Evolutionary conservation across 331 rosid genomes (phyloP), one percentile per base, ranked within the genome.

Genomic region (Acacia concinna): DNA sequence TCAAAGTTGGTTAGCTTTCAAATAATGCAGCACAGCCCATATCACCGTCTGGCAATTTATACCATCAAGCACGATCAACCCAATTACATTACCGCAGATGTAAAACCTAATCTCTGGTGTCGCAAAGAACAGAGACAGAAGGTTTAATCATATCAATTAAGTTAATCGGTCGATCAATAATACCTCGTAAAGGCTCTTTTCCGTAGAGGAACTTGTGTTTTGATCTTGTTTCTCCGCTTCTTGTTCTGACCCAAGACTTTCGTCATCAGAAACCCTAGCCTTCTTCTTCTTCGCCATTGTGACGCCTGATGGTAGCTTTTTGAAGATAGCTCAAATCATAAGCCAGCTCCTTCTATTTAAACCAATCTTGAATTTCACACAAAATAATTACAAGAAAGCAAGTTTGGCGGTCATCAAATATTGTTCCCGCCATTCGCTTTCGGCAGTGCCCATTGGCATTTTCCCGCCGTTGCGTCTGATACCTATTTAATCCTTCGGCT

Each of bases 131-230:
- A 38, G 34, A 4, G 23, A n/a, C 9, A 7, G 9, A 51, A 83
- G 1, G 18, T 46, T 32, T n/a, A 20, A 15, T 38, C 18, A 4
- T 70, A 28, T 10, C 14, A 44, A 34, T 79, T 6, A 27, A 4
- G 21, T 46, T 21, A 14, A 65, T 31, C 15, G 9, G 17, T 13
- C n/a, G 17, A 41, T 17, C 46, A 10, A 21, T 4, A 54, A 31
- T 80, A 91, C 98, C 91, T 93, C 84, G 84, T 93, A 93, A 63
- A 93, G 97, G 81, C 76, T 85, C 51, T 76, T 87, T 14, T 73
- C 80, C 18, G 34, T 25, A 6, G 86, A 66, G 38, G 90, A 57
- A 66, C 87, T 60, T 32, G 62, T 81, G 28, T 28, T 71, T 27
- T 67, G 84, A 60, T 70, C 76, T 40, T 56, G 79, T 43, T 32